phyloP scores from a whole-genome alignment of 495 filamentous ascomycete genomes.

The Penicillium herquei region DNA sequence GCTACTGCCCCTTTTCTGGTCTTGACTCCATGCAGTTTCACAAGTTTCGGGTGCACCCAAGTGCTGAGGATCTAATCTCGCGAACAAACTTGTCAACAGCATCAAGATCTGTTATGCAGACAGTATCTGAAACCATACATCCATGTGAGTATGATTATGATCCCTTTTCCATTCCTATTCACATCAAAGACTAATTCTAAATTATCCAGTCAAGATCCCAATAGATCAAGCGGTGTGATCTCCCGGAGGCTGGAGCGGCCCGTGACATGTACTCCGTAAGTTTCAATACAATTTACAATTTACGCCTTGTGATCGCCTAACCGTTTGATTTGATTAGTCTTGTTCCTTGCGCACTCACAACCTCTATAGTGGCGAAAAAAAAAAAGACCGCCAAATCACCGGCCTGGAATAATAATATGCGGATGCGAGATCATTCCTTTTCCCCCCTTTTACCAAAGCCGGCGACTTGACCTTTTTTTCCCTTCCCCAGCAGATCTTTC shows the following conservation, averaged over 20 bases:
- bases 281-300: conserved; percentile 19
- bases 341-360: conserved; percentile 15
- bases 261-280: conserved; percentile 7
- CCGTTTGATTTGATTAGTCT: conserved; percentile 19
- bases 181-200: no score
- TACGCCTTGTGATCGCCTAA: conserved; percentile 19
- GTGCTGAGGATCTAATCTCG: no score
- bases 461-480: neutral
- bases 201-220: no score
- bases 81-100: no score
- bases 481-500: neutral
- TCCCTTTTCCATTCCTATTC: no score
- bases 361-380: conserved; percentile 26
- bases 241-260: conserved; percentile 2
- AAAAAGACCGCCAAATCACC: conserved; percentile 21
- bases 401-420: conserved; percentile 18
- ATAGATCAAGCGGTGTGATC: no score
- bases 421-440: conserved; percentile 8
- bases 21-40: no score
- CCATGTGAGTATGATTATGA: no score
- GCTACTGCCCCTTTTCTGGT: no score
- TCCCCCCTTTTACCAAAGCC: conserved; percentile 19
- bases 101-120: no score
- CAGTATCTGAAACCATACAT: no score
- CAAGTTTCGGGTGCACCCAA: no score